Percentiles rank a stretch among this genome's conserved stretches.
Evolutionary conservation across 129 eudicot genomes (phyloP).

Genomic region (Apium graveolens): DNA sequence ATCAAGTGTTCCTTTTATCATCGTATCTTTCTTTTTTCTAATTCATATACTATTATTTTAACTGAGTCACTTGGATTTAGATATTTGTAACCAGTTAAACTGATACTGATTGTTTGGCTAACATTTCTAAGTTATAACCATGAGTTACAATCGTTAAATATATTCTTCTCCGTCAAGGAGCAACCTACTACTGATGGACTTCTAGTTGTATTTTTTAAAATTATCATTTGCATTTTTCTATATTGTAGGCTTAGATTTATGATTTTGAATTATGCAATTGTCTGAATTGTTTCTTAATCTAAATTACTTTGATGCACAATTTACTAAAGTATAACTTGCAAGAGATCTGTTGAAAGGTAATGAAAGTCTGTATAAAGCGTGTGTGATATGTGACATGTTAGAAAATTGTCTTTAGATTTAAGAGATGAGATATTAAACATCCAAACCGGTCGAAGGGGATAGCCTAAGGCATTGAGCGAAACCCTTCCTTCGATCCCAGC

Average conservation of each 20-base stretch:
- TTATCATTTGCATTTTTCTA: neutral
- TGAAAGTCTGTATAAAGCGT: neutral
- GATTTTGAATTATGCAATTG: neutral
- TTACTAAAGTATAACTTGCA: neutral
- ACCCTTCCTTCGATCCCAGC: conserved; percentile 87
- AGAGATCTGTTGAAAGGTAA: neutral
- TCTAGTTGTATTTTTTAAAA: neutral
- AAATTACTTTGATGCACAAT: neutral
- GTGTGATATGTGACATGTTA: neutral
- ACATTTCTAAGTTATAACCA: neutral
- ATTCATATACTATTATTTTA: no score
- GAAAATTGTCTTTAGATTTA: neutral
- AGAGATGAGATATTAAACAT: conserved; percentile 18
- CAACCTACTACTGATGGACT: neutral
- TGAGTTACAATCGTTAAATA: neutral
- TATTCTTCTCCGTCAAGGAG: neutral
- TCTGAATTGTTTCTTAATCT: neutral
- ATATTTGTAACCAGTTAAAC: neutral
- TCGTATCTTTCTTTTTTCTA: neutral
- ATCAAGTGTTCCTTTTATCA: neutral
- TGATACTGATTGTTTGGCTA: no score
- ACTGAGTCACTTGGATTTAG: neutral
- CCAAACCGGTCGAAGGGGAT: conserved; percentile 96
- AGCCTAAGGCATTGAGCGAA: conserved; percentile 74
- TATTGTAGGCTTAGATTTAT: neutral